phyloP scores from a whole-genome alignment of 164 flowering plant genomes.

The Sedum album region DNA sequence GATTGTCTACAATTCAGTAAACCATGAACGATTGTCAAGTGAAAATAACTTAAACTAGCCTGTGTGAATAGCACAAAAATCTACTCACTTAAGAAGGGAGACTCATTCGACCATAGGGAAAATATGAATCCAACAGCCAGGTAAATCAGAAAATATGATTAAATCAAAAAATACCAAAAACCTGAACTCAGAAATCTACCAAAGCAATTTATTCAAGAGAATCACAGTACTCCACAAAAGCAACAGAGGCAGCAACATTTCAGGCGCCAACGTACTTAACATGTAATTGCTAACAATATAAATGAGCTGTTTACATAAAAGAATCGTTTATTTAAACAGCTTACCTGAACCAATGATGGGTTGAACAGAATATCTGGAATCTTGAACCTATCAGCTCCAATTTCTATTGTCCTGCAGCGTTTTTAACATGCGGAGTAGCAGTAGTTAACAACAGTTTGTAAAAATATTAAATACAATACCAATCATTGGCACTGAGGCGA shows the following conservation, averaged over 20 bases:
- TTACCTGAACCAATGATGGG: constrained; percentile 76
- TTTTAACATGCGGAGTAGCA: constrained; percentile 7
- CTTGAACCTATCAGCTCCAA: constrained; percentile 96
- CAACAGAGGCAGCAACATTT: too few species aligned
- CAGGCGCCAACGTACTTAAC: too few species aligned
- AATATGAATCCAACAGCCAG: too few species aligned
- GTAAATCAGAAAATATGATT: too few species aligned
- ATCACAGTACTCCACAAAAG: too few species aligned
- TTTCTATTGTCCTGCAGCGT: constrained; percentile 70
- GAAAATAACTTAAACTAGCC: not conserved
- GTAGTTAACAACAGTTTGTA: not conserved
- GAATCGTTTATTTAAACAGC: constrained; percentile 7
- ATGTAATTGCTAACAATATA: not conserved
- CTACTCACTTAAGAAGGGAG: not conserved
- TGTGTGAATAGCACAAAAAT: not conserved
- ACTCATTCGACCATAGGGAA: not conserved
- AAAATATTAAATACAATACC: not conserved
- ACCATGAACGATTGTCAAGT: not conserved
- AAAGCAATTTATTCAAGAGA: too few species aligned
- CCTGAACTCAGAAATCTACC: too few species aligned
- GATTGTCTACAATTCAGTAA: constrained; percentile 48
- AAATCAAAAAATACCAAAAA: too few species aligned
- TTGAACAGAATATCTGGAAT: constrained; percentile 91
- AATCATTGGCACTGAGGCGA: not conserved
- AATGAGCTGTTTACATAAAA: not conserved